Conservation (phyloP, 176 grass and related monocot genomes). For the Saccharum spontaneum region DNA sequence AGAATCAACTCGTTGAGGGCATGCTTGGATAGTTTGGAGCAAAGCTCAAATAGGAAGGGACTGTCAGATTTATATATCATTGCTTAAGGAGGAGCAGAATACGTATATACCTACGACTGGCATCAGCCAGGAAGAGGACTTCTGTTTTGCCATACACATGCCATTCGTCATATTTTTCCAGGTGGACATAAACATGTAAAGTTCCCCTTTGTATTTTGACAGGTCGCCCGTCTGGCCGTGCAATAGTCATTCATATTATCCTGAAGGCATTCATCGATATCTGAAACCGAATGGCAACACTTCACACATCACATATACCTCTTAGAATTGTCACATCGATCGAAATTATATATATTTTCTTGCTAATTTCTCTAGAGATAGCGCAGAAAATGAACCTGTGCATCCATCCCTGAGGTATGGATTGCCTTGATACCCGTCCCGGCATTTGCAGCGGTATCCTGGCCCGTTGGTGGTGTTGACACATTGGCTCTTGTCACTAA, state of each 20-base stretch:
- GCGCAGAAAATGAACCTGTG: background rate
- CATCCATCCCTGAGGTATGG: background rate
- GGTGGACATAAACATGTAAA: background rate
- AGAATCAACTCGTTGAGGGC: no score
- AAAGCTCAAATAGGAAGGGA: no score
- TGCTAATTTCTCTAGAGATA: background rate
- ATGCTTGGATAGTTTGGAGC: no score
- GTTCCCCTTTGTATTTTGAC: background rate
- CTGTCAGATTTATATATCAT: no score
- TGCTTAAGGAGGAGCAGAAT: no score
- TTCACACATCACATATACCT: no score
- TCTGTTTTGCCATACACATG: background rate
- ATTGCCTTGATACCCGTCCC: background rate
- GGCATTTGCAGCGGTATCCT: constrained; percentile 11
- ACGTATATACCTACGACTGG: background rate
- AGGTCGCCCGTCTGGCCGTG: background rate
- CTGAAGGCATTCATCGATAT: background rate
- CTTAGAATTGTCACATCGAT: no score
- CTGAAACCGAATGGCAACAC: background rate
- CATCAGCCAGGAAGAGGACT: background rate
- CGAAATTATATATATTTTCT: no score
- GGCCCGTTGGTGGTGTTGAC: background rate
- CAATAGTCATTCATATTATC: background rate
- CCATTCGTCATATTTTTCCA: background rate
- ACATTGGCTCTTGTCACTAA: background rate